A percentile compares a stretch with the other conserved stretches of the same genome.
Conservation (phyloP, 352 stramenopile species). For the Globisporangium acanthophoron region DNA sequence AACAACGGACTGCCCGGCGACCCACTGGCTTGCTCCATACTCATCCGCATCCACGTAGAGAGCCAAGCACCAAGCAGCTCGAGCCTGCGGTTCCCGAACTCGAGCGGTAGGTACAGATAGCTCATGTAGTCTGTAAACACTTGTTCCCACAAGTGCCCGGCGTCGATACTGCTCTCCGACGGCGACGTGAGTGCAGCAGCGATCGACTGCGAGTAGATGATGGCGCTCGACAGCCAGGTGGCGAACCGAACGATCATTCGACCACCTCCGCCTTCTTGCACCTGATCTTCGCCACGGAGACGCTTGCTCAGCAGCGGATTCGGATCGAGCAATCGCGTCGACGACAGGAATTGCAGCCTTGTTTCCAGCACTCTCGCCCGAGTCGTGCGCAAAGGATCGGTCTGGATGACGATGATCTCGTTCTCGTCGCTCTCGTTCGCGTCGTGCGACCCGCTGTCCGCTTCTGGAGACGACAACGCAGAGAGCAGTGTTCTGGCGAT, state of each 20-base stretch:
- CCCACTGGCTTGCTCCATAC: conserved; percentile 18
- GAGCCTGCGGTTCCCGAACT: conserved; percentile 32
- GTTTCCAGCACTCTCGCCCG: conserved; percentile 2
- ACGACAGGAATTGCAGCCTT: background rate
- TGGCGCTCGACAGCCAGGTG: conserved; percentile 13
- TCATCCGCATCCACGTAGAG: conserved; percentile 36
- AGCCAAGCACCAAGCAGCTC: conserved; percentile 39
- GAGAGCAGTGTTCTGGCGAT: conserved; percentile 5
- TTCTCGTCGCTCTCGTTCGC: background rate
- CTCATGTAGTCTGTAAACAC: conserved; percentile 34
- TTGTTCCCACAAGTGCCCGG: conserved; percentile 33
- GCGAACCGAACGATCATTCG: conserved; percentile 7
- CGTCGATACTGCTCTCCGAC: background rate
- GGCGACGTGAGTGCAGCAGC: background rate
- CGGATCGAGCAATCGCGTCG: background rate
- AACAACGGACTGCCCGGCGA: conserved; percentile 14
- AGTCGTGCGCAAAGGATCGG: background rate
- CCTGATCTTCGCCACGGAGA: background rate
- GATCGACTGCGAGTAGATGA: conserved; percentile 18
- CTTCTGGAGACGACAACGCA: background rate
- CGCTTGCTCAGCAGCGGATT: background rate
- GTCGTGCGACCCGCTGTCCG: background rate
- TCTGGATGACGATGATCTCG: conserved; percentile 6
- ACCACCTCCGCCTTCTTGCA: no score
- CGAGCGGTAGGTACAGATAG: conserved; percentile 49